phyloP scores from a whole-genome alignment of 2,329 filamentous ascomycete genomes.

The Thielaviopsis euricoi region DNA sequence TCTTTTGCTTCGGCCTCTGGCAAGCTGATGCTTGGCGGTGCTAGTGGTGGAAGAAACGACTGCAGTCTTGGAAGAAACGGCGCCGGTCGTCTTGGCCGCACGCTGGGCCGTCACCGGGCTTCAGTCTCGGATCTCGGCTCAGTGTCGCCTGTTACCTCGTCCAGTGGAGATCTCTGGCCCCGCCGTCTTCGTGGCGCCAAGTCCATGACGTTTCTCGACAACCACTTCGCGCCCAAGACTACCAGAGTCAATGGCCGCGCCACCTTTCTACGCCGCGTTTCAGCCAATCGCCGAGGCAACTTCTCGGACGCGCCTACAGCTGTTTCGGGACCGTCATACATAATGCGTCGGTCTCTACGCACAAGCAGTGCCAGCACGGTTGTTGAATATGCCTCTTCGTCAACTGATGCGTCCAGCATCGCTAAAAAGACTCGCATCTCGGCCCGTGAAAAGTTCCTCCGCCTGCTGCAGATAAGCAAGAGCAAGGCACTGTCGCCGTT shows the following conservation, averaged over 20 bases:
- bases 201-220: slow-evolving; percentile 11
- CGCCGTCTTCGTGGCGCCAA: slow-evolving; percentile 8
- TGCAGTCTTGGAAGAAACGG: neutral
- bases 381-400: neutral
- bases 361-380: slow-evolving; percentile 5
- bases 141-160: neutral
- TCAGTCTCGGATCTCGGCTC: slow-evolving; percentile 6
- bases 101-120: neutral
- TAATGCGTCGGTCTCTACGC: slow-evolving; percentile 6
- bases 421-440: slow-evolving; percentile 2
- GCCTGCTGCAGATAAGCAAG: slow-evolving; percentile 6
- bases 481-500: slow-evolving; percentile 5
- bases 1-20: neutral
- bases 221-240: slow-evolving; percentile 3
- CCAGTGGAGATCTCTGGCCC: neutral
- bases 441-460: slow-evolving; percentile 1
- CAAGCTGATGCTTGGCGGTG: neutral
- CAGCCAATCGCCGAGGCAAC: neutral
- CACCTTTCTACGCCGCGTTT: slow-evolving; percentile 4
- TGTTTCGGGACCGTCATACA: neutral
- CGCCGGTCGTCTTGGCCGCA: slow-evolving; percentile 1
- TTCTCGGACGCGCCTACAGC: slow-evolving; percentile 7
- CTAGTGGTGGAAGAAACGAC: no score
- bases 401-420: neutral
- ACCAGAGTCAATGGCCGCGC: neutral